Evolutionary conservation across 2,329 filamentous ascomycete species (phyloP), one percentile per base, ranked within the genome.

Genomic region (Aspergillus alliaceus): DNA sequence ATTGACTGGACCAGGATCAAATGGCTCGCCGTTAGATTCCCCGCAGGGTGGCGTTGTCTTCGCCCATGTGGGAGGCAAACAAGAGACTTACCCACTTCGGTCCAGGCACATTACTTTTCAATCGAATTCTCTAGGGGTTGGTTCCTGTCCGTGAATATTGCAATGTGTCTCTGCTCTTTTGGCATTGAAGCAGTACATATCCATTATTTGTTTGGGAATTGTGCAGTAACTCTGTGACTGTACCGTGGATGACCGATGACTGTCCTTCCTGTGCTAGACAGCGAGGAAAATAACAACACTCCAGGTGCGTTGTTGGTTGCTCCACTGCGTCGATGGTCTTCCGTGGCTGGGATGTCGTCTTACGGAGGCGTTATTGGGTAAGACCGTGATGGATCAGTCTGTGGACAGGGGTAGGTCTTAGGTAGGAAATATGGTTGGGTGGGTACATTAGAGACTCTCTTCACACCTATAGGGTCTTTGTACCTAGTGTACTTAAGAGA

Each of bases 11-110:
- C n/a, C n/a, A n/a, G n/a, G n/a, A n/a, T n/a, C n/a, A n/a, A n/a
- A 24, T 24, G 22, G 12, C 37, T 54, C 47, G 18, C 48, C 32
- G 48, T 46, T 53, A n/a, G 39, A 35, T 34, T 53, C 37, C 39
- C 29, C 37, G 39, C 25, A 34, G 18, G 27, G 51, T 53, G 37
- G 39, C 39, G 51, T 53, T 52, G 37, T 34, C 37, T 32, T 37
- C 12, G 27, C 18, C 50, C 37, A 52, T 52, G 51, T 53, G 51
- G 40, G 51, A 47, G 44, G 44, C 27, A 32, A 48, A 48, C 44
- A 34, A 32, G 22, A 29, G 12, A 40, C 12, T 25, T 15, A 32
- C n/a, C 44, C 44, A 32, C 27, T 44, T 29, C 7, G 24, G 24
- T 18, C 24, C 44, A 48, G 44, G 44, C 12, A 48, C 27, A 32